Percentiles rank a stretch among this genome's conserved stretches.
These are phyloP conservation scores for Exophiala mesophila DNA, from an alignment of 2,329 filamentous ascomycete genomes.

Conservation along the genomic window DNA sequence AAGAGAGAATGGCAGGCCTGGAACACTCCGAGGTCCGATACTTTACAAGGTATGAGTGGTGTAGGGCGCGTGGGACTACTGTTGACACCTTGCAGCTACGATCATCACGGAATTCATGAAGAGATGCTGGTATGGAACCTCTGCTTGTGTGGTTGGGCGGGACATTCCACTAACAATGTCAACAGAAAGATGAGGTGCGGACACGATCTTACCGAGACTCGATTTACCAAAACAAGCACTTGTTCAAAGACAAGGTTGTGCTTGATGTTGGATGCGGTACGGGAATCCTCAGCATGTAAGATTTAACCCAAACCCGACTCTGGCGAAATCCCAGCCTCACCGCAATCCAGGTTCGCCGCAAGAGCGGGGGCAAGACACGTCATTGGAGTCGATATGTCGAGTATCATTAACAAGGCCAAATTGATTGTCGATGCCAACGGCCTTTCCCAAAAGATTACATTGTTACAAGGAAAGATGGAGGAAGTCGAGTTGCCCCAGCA, in stretches of 20 bases:
- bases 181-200: slow-evolving; percentile 74
- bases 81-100: slow-evolving; percentile 62
- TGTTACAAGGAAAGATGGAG: slow-evolving; percentile 99
- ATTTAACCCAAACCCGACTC: neutral
- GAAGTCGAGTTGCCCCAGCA: slow-evolving; percentile 89
- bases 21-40: slow-evolving; percentile 97
- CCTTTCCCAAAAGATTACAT: slow-evolving; percentile 90
- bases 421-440: slow-evolving; percentile 93
- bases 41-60: slow-evolving; percentile 76
- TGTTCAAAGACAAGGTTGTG: slow-evolving; percentile 88
- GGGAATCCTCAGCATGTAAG: slow-evolving; percentile 93
- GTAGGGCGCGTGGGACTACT: slow-evolving; percentile 4
- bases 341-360: slow-evolving; percentile 74
- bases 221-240: slow-evolving; percentile 93
- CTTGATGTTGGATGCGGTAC: slow-evolving; percentile 98
- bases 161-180: too few species aligned
- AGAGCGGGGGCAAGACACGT: slow-evolving; percentile 97
- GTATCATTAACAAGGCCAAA: slow-evolving; percentile 96
- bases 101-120: slow-evolving; percentile 74
- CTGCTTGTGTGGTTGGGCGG: too few species aligned
- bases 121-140: slow-evolving; percentile 33
- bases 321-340: slow-evolving; percentile 10
- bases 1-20: slow-evolving; percentile 54
- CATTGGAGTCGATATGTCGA: slow-evolving; percentile 98
- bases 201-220: slow-evolving; percentile 95